Evolutionary conservation across 1,284 basidiomycete genomes (phyloP).

Genomic region (Naganishia sp.): DNA sequence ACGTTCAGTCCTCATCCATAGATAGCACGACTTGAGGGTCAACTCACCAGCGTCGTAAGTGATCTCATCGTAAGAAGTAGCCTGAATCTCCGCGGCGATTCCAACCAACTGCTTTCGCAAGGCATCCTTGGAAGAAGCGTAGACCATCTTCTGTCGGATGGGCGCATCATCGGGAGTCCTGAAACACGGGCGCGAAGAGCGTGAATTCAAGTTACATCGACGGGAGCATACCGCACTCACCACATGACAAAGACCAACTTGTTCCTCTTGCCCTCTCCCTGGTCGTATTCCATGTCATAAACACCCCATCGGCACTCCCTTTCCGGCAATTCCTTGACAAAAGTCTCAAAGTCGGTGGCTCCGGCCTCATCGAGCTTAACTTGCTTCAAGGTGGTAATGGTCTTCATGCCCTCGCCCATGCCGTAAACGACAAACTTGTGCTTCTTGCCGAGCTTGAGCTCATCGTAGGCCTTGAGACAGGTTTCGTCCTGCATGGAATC

Average conservation of each 20-base stretch:
- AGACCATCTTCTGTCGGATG: constrained; percentile 94
- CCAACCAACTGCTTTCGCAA: constrained; percentile 66
- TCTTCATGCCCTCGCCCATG: constrained; percentile 66
- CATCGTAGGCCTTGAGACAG: constrained; percentile 68
- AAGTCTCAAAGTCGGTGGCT: constrained; percentile 69
- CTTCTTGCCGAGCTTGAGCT: constrained; percentile 81
- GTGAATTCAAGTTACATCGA: background rate
- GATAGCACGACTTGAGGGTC: background rate
- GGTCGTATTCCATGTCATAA: constrained; percentile 87
- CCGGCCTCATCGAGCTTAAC: constrained; percentile 38
- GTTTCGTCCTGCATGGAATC: constrained; percentile 56
- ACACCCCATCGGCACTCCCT: constrained; percentile 82
- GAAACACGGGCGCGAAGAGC: constrained; percentile 5
- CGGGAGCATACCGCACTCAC: constrained; percentile 52
- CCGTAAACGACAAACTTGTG: constrained; percentile 84
- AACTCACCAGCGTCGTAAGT: constrained; percentile 72
- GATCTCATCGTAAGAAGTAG: constrained; percentile 78
- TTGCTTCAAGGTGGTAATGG: constrained; percentile 74
- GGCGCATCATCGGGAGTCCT: constrained; percentile 88
- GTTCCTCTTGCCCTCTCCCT: constrained; percentile 77
- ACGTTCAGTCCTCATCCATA: background rate
- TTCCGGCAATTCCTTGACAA: constrained; percentile 74
- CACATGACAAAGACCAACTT: constrained; percentile 88
- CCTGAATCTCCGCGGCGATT: constrained; percentile 66
- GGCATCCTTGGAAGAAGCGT: constrained; percentile 87